Evolutionary conservation across 2,329 filamentous ascomycete species (phyloP).

Genomic region (Akanthomyces muscarius): DNA sequence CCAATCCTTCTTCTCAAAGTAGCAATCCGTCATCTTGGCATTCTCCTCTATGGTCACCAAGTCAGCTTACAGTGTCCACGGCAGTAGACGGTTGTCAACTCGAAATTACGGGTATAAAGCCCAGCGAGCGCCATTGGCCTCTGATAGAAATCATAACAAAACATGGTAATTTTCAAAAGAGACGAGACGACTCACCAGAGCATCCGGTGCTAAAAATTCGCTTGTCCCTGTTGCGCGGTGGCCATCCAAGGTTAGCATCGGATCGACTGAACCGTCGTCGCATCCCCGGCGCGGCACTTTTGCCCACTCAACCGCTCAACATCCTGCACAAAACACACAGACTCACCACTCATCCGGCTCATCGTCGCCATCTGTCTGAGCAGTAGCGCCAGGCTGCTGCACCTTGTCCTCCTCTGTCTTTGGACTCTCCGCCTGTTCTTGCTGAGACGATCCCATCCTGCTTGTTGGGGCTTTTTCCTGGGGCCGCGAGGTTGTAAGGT

Average conservation of each 20-base stretch:
- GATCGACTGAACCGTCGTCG: slow-evolving; percentile 14
- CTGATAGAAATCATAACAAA: background rate
- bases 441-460: slow-evolving; percentile 13
- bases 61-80: slow-evolving; percentile 11
- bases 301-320: background rate
- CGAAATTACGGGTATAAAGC: background rate
- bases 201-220: slow-evolving; percentile 96
- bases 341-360: slow-evolving; percentile 92
- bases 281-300: background rate
- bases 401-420: slow-evolving; percentile 35
- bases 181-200: slow-evolving; percentile 55
- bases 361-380: slow-evolving; percentile 61
- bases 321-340: background rate
- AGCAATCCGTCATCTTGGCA: slow-evolving; percentile 87
- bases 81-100: background rate
- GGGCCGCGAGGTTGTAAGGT: slow-evolving; percentile 11
- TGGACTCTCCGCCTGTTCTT: background rate
- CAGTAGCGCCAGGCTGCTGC: slow-evolving; percentile 33
- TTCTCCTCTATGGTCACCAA: slow-evolving; percentile 65
- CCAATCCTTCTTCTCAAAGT: slow-evolving; percentile 96
- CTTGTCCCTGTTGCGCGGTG: slow-evolving; percentile 70
- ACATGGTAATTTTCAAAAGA: background rate
- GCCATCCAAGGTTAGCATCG: slow-evolving; percentile 24
- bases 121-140: background rate
- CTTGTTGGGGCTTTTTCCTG: background rate